Base-by-base conservation (phyloP, 2,329 filamentous ascomycete species). In the Stenocarpella maydis region DNA sequence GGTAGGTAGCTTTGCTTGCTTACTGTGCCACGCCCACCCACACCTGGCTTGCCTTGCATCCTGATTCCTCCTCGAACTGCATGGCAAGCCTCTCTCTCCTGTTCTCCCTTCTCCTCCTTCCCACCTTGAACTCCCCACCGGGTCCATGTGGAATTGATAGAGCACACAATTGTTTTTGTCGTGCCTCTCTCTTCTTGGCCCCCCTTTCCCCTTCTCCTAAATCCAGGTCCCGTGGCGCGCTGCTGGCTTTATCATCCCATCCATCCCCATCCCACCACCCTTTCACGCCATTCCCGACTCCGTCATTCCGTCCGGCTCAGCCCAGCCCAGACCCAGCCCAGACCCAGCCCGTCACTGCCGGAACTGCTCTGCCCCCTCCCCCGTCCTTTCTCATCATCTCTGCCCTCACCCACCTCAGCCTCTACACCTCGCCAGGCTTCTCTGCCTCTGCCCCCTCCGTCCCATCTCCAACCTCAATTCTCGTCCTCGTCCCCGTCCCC, bases 151-250 rank as follows among this genome's bases (percentile, higher is more conserved):
- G 52, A 64, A 58, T 55, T 68, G 65, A 68, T 37, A 70, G 65
- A 68, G 65, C 65, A 70, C 68, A 68, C 69, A 61, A 70, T 58
- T 54, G 54, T 64, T 54, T n/a, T 63, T 65, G 61, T 50, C 24
- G 61, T 65, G 43, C 60, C 55, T 68, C 43, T 52, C 15, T 64
- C 28, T 78, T 75, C 26, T 72, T 71, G 70, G 68, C 53, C 58
- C 65, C 67, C 41, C 47, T 72, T 78, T 72, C 72, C 82, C 83
- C 72, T 84, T 78, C 79, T 82, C 82, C 74, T 84, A 84, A 84
- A 79, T 84, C 84, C 19, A 80, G 79, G 7, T 81, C 82, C 68
- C 83, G 84, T 71, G 83, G 58, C 50, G 58, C 65, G 69, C 50
- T 68, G 65, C 55, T 65, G 69, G 58, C 69, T 49, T 64, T 64